These are phyloP conservation scores for Phtheirospermum japonicum DNA, from an alignment of 257 asterid species.

Conservation along the genomic window DNA sequence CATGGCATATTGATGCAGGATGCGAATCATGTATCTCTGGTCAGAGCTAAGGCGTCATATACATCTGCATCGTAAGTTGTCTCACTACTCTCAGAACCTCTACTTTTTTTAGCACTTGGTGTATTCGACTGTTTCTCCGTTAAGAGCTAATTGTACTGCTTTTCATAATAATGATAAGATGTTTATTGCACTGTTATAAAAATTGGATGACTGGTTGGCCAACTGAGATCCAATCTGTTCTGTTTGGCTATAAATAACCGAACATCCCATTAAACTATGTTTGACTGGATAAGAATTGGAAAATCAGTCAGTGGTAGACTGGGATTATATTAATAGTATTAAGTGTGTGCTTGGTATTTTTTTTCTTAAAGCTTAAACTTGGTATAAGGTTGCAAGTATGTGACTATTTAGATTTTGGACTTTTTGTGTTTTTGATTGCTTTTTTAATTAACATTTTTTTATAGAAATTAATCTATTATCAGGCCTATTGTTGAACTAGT, in stretches of 20 bases:
- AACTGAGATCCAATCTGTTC: background rate
- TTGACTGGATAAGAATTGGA: background rate
- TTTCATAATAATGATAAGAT: constrained; percentile 12
- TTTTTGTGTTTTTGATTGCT: background rate
- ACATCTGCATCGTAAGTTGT: constrained; percentile 44
- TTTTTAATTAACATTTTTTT: background rate
- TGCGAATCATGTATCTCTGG: constrained; percentile 28
- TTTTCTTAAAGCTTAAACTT: background rate
- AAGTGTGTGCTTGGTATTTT: background rate
- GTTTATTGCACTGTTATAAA: background rate
- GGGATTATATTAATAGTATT: background rate
- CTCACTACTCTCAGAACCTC: constrained; percentile 12
- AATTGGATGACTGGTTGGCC: too few species aligned
- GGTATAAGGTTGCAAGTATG: background rate
- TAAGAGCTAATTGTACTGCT: background rate
- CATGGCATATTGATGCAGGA: constrained; percentile 38
- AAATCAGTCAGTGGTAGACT: background rate
- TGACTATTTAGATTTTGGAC: background rate
- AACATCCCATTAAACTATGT: background rate
- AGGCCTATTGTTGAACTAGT: background rate
- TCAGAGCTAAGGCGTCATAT: constrained; percentile 39
- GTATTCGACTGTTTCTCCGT: background rate
- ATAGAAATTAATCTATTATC: background rate
- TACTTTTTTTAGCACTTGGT: constrained; percentile 10
- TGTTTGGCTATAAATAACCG: background rate